phyloP scores from a whole-genome alignment of 1,284 basidiomycete species.

The Ganoderma sinense region DNA sequence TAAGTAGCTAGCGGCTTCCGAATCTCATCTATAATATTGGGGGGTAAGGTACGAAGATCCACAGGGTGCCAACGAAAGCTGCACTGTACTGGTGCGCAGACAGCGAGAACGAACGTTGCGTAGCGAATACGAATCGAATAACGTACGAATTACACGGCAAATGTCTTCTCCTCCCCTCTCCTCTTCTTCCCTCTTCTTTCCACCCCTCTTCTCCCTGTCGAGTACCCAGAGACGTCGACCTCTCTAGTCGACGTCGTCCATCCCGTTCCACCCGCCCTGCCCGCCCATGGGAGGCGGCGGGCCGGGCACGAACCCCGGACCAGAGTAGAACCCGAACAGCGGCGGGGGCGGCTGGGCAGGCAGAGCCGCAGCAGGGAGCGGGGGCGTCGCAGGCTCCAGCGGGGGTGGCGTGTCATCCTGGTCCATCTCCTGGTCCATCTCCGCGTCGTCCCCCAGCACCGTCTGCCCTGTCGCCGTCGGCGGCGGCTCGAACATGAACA shows the following conservation, averaged over 20 bases:
- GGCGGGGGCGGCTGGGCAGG: slow-evolving; percentile 14
- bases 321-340: slow-evolving; percentile 26
- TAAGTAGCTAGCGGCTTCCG: too few relatives aligned
- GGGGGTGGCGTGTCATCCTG: slow-evolving; percentile 24
- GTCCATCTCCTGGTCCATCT: background rate
- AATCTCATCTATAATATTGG: too few relatives aligned
- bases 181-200: background rate
- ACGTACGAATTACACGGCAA: background rate
- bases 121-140: too few relatives aligned
- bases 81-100: background rate
- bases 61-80: background rate
- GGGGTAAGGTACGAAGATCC: background rate
- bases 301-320: background rate
- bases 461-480: slow-evolving; percentile 5
- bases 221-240: too few relatives aligned
- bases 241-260: slow-evolving; percentile 34
- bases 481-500: slow-evolving; percentile 6
- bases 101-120: background rate
- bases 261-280: slow-evolving; percentile 21
- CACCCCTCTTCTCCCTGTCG: too few relatives aligned
- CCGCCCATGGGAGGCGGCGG: background rate
- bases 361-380: background rate
- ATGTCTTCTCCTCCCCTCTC: too few relatives aligned
- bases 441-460: slow-evolving; percentile 1
- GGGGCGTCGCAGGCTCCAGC: slow-evolving; percentile 18